phyloP scores from a whole-genome alignment of 139 green algal genomes.

The Micractinium sp. region DNA sequence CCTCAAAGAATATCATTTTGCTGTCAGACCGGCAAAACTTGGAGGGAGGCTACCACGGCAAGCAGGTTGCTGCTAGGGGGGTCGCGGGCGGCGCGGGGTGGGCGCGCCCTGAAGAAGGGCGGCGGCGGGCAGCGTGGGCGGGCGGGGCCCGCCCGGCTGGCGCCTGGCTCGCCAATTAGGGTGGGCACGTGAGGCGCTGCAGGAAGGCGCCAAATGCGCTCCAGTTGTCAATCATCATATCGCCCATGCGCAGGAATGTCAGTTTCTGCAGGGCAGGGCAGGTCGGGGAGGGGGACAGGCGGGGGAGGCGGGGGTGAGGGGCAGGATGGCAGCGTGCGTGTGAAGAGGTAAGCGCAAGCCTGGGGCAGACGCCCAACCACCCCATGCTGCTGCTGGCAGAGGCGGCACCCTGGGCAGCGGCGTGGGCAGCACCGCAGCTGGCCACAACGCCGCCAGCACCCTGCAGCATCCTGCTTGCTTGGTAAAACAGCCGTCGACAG shows the following conservation, averaged over 20 bases:
- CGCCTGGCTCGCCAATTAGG: not conserved
- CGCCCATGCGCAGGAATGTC: constrained; percentile 95
- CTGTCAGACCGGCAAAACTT: constrained; percentile 21
- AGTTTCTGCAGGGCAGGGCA: constrained; percentile 61
- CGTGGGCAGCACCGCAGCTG: not conserved
- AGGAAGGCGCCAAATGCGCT: constrained; percentile 61
- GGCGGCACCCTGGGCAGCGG: too few relatives aligned
- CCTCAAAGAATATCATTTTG: constrained; percentile 25
- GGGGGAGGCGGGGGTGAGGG: too few relatives aligned
- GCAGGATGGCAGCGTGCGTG: not conserved
- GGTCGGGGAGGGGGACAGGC: not conserved
- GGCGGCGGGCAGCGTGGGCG: not conserved
- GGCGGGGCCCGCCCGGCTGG: not conserved
- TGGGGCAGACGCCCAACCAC: too few relatives aligned
- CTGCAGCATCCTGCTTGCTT: not conserved
- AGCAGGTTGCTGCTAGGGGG: not conserved
- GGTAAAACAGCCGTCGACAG: not conserved
- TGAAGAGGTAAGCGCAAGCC: not conserved
- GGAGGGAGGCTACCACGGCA: not conserved
- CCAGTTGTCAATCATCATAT: constrained; percentile 77
- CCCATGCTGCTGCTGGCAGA: too few relatives aligned
- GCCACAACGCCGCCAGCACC: not conserved
- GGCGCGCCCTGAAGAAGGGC: not conserved
- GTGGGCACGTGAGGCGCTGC: constrained; percentile 50
- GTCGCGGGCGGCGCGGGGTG: not conserved